phyloP scores from a whole-genome alignment of 2,329 filamentous ascomycete species.

The Anthostomella pinea region DNA sequence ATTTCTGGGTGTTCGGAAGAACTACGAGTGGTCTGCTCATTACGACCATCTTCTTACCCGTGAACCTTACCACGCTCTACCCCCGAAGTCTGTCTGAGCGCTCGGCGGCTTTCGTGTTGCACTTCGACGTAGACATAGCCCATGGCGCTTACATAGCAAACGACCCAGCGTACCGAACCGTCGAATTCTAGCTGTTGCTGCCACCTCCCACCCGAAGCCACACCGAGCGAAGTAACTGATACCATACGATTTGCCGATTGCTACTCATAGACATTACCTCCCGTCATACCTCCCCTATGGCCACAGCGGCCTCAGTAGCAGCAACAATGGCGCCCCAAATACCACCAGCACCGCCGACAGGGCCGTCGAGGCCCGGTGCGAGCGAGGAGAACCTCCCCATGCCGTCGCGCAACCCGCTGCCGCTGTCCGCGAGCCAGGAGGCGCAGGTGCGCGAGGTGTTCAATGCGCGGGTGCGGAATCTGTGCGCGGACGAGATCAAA shows the following conservation, averaged over 20 bases:
- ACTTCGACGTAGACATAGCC: too few relatives aligned
- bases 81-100: too few relatives aligned
- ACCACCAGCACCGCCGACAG: conserved; percentile 33
- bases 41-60: too few relatives aligned
- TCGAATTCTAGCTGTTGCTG: too few relatives aligned
- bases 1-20: too few relatives aligned
- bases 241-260: too few relatives aligned
- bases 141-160: too few relatives aligned
- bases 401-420: conserved; percentile 74
- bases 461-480: conserved; percentile 63
- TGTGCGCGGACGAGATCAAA: conserved; percentile 77
- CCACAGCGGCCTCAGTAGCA: conserved; percentile 29
- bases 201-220: too few relatives aligned
- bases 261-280: not conserved
- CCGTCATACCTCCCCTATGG: not conserved
- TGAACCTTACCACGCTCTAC: too few relatives aligned
- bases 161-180: too few relatives aligned
- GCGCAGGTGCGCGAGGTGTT: conserved; percentile 39
- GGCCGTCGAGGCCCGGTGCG: not conserved
- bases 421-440: conserved; percentile 52
- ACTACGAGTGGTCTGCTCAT: too few relatives aligned
- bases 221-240: not conserved
- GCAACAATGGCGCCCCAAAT: conserved; percentile 38
- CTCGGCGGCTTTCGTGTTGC: too few relatives aligned
- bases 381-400: conserved; percentile 35